Evolutionary conservation across 176 grass and related monocot genomes (phyloP).

Genomic region (Panicum miliaceum): DNA sequence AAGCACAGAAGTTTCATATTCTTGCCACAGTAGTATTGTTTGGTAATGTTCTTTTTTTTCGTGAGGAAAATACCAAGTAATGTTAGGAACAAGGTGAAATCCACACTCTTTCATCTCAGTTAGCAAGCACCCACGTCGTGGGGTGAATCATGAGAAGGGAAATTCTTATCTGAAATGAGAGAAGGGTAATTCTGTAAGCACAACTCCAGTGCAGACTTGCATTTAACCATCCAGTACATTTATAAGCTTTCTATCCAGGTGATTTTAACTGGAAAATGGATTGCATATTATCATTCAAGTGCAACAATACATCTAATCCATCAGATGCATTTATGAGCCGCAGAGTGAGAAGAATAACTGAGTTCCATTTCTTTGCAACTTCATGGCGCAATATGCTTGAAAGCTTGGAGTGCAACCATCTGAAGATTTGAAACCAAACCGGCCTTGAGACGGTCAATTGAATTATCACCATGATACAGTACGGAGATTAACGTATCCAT

Average conservation of each 20-base stretch:
- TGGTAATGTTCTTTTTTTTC: not conserved
- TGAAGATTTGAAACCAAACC: not conserved
- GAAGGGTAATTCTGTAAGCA: no score
- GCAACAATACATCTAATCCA: no score
- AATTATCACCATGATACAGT: not conserved
- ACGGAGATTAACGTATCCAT: not conserved
- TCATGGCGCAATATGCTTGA: not conserved
- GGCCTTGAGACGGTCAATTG: not conserved
- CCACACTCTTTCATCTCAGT: not conserved
- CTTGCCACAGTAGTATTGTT: not conserved
- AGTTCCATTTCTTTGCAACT: not conserved
- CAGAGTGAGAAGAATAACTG: no score
- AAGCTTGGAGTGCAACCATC: not conserved
- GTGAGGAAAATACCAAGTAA: not conserved
- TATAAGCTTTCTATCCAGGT: not conserved
- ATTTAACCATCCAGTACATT: not conserved
- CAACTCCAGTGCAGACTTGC: not conserved
- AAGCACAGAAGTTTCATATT: slow-evolving; percentile 26
- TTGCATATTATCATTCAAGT: no score
- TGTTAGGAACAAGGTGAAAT: not conserved
- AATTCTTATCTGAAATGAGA: no score
- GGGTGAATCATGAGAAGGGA: not conserved
- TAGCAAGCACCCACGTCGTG: not conserved
- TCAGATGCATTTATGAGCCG: no score
- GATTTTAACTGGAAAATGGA: not conserved